Conservation (phyloP, 495 filamentous ascomycete species). For the Pseudomonodictys pantanalensis region DNA sequence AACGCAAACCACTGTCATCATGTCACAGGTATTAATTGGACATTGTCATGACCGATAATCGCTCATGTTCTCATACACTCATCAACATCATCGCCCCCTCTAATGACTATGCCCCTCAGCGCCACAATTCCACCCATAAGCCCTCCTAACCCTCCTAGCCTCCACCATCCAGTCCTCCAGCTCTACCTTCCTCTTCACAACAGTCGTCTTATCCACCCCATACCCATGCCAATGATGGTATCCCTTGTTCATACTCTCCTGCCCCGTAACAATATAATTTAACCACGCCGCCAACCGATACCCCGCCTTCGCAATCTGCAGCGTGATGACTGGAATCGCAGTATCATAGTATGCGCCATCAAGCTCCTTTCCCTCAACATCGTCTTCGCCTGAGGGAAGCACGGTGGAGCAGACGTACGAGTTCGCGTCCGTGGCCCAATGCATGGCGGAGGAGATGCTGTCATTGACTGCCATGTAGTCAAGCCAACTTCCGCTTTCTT, state of each 20-base stretch:
- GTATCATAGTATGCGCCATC: slow-evolving; percentile 61
- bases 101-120: slow-evolving; percentile 25
- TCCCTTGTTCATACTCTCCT: neutral
- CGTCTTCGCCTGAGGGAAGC: slow-evolving; percentile 52
- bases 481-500: slow-evolving; percentile 47
- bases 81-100: neutral
- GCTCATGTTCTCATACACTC: no score
- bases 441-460: slow-evolving; percentile 51
- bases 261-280: slow-evolving; percentile 29
- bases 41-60: no score
- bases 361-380: slow-evolving; percentile 57
- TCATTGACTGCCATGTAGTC: slow-evolving; percentile 50
- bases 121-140: slow-evolving; percentile 31
- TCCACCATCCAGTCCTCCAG: slow-evolving; percentile 19
- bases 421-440: slow-evolving; percentile 64
- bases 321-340: slow-evolving; percentile 61
- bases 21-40: no score
- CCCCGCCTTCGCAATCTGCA: slow-evolving; percentile 63
- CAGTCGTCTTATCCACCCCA: slow-evolving; percentile 4
- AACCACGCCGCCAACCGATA: slow-evolving; percentile 38
- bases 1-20: no score
- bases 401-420: slow-evolving; percentile 59
- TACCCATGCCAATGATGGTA: neutral
- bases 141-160: slow-evolving; percentile 27
- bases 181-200: slow-evolving; percentile 1